Conservation (phyloP, 23 red algal species). For the Agarophyton chilense region DNA sequence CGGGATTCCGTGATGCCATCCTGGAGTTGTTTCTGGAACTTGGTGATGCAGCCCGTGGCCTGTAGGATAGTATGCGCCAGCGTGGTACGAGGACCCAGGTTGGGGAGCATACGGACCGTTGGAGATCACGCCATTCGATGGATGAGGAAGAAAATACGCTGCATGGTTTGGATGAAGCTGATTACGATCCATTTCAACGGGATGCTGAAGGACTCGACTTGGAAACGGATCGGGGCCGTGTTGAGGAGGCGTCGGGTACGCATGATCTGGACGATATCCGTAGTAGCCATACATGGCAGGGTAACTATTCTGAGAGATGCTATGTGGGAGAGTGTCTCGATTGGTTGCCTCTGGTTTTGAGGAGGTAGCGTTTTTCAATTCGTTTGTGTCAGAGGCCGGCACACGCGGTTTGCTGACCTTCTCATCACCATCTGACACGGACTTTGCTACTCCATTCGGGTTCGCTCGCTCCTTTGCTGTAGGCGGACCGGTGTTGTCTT, state of each 20-base stretch:
- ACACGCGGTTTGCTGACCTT: neutral
- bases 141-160: slow-evolving; percentile 8
- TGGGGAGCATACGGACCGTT: slow-evolving; percentile 20
- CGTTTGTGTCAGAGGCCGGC: neutral
- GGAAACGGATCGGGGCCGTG: slow-evolving; percentile 5
- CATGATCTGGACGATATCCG: slow-evolving; percentile 9
- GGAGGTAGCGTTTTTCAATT: neutral
- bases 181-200: slow-evolving; percentile 4
- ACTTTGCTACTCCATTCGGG: neutral
- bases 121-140: slow-evolving; percentile 3
- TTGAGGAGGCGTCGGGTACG: neutral
- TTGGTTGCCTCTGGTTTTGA: neutral
- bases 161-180: slow-evolving; percentile 12
- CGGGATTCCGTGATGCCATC: slow-evolving; percentile 42
- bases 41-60: neutral
- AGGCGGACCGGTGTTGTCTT: too few relatives aligned
- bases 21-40: neutral
- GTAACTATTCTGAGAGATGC: neutral
- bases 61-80: slow-evolving; percentile 32
- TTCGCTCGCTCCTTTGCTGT: neutral
- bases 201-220: slow-evolving; percentile 7
- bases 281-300: slow-evolving; percentile 36
- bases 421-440: neutral
- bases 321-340: neutral
- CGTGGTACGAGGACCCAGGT: neutral